Base-by-base conservation (phyloP, 208 protist genomes). In the Wallacemonas rigidus region DNA sequence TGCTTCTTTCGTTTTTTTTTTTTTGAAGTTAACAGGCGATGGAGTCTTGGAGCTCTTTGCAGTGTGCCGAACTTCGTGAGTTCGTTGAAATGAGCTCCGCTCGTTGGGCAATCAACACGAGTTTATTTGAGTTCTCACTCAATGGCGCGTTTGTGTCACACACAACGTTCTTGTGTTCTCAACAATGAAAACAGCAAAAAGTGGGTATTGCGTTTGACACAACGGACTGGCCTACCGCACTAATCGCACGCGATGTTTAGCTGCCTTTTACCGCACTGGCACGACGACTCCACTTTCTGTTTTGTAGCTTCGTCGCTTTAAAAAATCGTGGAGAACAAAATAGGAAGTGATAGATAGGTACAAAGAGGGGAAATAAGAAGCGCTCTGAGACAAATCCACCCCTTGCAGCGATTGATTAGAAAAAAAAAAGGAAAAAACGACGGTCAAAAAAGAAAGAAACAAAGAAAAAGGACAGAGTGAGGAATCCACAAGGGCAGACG, bases 291-390 rank as follows among this genome's bases (percentile, higher is more conserved):
- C 1, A 8, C 48, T 58, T 58, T 58, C 7, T 58, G 7, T 63
- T 63, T 63, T 63, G 38, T 63, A 5, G 36, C 39, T 17, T 50
- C 60, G 60, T 65, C 60, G 60, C 50, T 45, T 35, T n/a, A 2
- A 65, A 65, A 39, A 8, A 11, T 45, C 43, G 60, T 65, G 41
- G 40, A 48, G 6, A 48, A 38, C 60, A 48, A 65, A 65, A 65
- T n/a, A 62, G 0, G 56, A 62, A 62, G 43, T 15, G 56, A 62
- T 9, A 41, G 43, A 15, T 36, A 38, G 4, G 17, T 41, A 15
- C 38, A 62, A 17, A 62, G 36, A 43, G 43, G 26, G n/a, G 26
- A 62, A 38, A 58, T 36, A 58, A 58, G 53, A 0, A 36, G 26
- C 35, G 43, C 56, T 15, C 8, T 38, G 36, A 58, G 56, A 62